Conservation (phyloP, 2,329 filamentous ascomycete species). For the Claviceps sp. region DNA sequence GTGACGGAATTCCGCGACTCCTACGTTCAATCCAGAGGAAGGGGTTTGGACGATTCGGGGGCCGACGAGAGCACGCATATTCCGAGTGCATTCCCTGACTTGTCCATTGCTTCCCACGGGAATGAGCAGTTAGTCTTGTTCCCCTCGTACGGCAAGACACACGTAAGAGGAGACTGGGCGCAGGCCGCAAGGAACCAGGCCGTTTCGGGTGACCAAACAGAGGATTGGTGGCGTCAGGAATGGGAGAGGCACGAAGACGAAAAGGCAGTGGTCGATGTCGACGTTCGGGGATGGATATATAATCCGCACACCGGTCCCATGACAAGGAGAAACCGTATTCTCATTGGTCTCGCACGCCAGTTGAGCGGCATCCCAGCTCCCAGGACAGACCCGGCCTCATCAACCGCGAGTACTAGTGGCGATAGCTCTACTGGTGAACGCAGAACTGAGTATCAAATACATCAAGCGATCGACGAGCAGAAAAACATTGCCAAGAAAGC, state of each 20-base stretch:
- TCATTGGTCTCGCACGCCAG: slow-evolving; percentile 76
- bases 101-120: slow-evolving; percentile 64
- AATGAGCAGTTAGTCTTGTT: slow-evolving; percentile 92
- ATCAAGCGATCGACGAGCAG: slow-evolving; percentile 39
- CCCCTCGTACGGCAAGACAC: slow-evolving; percentile 76
- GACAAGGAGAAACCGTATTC: slow-evolving; percentile 72
- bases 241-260: slow-evolving; percentile 73
- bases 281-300: slow-evolving; percentile 93
- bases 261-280: slow-evolving; percentile 80
- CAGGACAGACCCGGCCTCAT: slow-evolving; percentile 22
- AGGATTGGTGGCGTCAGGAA: slow-evolving; percentile 63
- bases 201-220: slow-evolving; percentile 23
- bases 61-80: slow-evolving; percentile 30
- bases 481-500: slow-evolving; percentile 63
- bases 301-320: slow-evolving; percentile 72
- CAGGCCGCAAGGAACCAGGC: slow-evolving; percentile 15
- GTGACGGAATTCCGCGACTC: slow-evolving; percentile 47
- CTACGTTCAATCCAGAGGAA: slow-evolving; percentile 39
- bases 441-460: slow-evolving; percentile 14
- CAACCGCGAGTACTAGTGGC: slow-evolving; percentile 3
- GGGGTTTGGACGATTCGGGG: slow-evolving; percentile 17
- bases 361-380: slow-evolving; percentile 76
- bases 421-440: slow-evolving; percentile 9
- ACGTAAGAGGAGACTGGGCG: slow-evolving; percentile 39
- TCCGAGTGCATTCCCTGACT: slow-evolving; percentile 71